These are phyloP conservation scores for Verticillium klebahnii DNA, from an alignment of 2,329 filamentous ascomycete species.

Conservation along the genomic window DNA sequence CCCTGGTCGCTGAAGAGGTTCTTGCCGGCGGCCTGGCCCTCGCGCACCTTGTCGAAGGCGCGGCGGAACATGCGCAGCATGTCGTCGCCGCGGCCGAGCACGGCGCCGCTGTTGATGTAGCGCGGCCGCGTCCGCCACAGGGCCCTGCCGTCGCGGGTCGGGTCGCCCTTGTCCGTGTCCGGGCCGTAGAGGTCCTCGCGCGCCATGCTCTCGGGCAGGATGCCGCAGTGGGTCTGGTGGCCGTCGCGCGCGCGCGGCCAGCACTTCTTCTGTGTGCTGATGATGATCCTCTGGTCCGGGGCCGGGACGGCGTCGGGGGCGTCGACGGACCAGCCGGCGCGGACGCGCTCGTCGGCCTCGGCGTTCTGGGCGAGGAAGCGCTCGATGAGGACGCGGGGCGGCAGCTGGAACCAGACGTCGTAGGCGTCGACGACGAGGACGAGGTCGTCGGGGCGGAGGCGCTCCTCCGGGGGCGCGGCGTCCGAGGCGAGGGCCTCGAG, in stretches of 20 bases:
- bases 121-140: slow-evolving; percentile 19
- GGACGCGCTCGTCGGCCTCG: slow-evolving; percentile 25
- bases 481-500: slow-evolving; percentile 14
- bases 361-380: slow-evolving; percentile 28
- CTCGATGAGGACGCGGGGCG: slow-evolving; percentile 27
- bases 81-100: slow-evolving; percentile 23
- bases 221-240: slow-evolving; percentile 17
- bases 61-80: slow-evolving; percentile 18
- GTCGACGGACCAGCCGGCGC: slow-evolving; percentile 16
- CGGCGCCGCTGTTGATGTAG: slow-evolving; percentile 24
- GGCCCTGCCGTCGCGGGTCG: not conserved
- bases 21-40: slow-evolving; percentile 8
- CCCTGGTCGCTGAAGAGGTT: slow-evolving; percentile 24
- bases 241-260: slow-evolving; percentile 12
- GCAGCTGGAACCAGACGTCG: slow-evolving; percentile 34
- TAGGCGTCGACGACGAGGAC: slow-evolving; percentile 31
- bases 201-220: slow-evolving; percentile 17
- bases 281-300: slow-evolving; percentile 20
- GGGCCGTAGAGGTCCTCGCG: slow-evolving; percentile 17
- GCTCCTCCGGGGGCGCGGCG: slow-evolving; percentile 5
- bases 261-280: slow-evolving; percentile 18
- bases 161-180: slow-evolving; percentile 13
- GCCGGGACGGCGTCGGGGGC: slow-evolving; percentile 7
- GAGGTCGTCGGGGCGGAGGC: slow-evolving; percentile 21
- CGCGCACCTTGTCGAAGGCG: slow-evolving; percentile 18